Percentiles rank a stretch among this genome's conserved stretches.
Evolutionary conservation across 139 green algal genomes (phyloP).

Genomic region (Coelastrella sp.): DNA sequence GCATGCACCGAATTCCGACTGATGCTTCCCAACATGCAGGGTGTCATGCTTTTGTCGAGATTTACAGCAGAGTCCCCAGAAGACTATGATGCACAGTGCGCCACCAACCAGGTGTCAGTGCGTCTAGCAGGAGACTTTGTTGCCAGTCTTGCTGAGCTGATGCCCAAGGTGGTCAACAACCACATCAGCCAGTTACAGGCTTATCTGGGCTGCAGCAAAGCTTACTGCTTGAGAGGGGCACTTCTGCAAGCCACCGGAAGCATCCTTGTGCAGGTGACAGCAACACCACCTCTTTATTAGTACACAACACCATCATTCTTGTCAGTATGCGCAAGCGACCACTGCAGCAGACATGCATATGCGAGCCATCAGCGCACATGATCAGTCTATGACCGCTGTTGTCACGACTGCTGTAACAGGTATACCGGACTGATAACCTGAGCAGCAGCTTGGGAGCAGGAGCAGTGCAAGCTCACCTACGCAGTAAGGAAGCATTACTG

Average conservation of each 20-base stretch:
- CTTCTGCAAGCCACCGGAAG: constrained; percentile 26
- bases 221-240: constrained; percentile 5
- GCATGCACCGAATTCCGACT: not conserved
- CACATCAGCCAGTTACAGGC: constrained; percentile 30
- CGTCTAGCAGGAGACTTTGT: constrained; percentile 71
- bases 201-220: constrained; percentile 38
- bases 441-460: constrained; percentile 20
- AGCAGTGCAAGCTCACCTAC: constrained; percentile 60
- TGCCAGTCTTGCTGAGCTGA: constrained; percentile 60
- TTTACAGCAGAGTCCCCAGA: constrained; percentile 52
- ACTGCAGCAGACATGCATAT: too few relatives aligned
- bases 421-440: constrained; percentile 13
- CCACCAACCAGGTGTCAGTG: constrained; percentile 33
- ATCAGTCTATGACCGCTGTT: too few relatives aligned
- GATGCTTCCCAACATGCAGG: constrained; percentile 48
- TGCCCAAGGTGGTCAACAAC: constrained; percentile 51
- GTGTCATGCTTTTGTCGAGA: constrained; percentile 74
- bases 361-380: too few relatives aligned
- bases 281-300: not conserved
- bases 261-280: constrained; percentile 33
- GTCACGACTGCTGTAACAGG: too few relatives aligned
- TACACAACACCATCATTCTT: too few relatives aligned
- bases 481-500: constrained; percentile 83
- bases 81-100: constrained; percentile 37
- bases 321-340: too few relatives aligned